Percentiles rank a stretch among this genome's conserved stretches.
These are phyloP conservation scores for Rhinocladiella mackenziei DNA, from an alignment of 2,329 filamentous ascomycete genomes.

Conservation along the genomic window DNA sequence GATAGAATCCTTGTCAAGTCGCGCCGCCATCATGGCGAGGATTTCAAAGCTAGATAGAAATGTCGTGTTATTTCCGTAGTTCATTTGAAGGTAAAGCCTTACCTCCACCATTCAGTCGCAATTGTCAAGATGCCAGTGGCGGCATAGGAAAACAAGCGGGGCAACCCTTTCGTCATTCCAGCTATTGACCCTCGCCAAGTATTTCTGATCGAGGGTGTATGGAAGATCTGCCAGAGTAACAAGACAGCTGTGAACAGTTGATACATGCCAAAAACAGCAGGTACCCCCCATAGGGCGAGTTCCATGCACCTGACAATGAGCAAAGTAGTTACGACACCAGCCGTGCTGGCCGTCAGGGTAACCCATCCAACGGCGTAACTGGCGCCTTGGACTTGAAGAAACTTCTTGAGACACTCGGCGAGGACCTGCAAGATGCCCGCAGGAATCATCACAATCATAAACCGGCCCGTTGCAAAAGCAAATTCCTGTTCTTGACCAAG, in stretches of 20 bases:
- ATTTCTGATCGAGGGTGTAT: conserved; percentile 5
- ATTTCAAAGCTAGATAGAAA: conserved; percentile 20
- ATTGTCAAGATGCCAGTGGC: conserved; percentile 20
- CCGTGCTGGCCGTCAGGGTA: conserved; percentile 3
- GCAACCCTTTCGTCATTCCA: neutral
- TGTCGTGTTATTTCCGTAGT: no score
- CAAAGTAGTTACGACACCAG: conserved; percentile 7
- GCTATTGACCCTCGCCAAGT: conserved; percentile 5
- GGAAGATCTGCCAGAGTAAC: conserved; percentile 1
- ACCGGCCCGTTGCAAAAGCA: conserved; percentile 9
- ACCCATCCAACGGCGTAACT: conserved; percentile 8
- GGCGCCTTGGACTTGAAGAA: conserved; percentile 14
- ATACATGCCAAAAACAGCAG: conserved; percentile 15
- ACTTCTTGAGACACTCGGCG: conserved; percentile 19
- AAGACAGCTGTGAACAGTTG: conserved; percentile 8
- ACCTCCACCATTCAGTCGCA: conserved; percentile 24
- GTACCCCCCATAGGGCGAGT: conserved; percentile 8
- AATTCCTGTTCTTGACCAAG: conserved; percentile 17
- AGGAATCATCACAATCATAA: conserved; percentile 13
- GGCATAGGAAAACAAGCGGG: conserved; percentile 12
- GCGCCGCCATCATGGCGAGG: conserved; percentile 20
- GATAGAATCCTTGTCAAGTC: conserved; percentile 12
- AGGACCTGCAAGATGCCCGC: conserved; percentile 14
- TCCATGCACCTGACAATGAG: conserved; percentile 10
- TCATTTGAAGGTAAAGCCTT: neutral